Percentiles rank a stretch among this genome's conserved stretches.
phyloP scores from a whole-genome alignment of 805 yeast species.

The Zygotorulaspora sp. region DNA sequence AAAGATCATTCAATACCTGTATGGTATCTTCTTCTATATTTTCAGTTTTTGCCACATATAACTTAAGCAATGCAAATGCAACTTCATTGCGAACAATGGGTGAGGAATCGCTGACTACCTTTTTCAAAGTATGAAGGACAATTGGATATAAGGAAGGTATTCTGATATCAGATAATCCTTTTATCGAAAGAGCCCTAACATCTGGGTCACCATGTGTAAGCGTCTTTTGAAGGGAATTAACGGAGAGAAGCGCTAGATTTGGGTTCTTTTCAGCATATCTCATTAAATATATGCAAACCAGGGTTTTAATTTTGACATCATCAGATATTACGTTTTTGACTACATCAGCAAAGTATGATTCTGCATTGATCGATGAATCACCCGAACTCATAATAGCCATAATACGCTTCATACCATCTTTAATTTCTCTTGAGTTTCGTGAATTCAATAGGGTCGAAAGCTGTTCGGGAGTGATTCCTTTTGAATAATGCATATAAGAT shows the following conservation, averaged over 20 bases:
- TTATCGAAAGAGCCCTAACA: conserved; percentile 65
- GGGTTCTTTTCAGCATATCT: conserved; percentile 80
- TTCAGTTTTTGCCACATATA: conserved; percentile 40
- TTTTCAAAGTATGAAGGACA: conserved; percentile 63
- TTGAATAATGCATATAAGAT: conserved; percentile 41
- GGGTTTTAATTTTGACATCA: conserved; percentile 58
- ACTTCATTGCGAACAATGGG: conserved; percentile 76
- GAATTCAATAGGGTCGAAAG: conserved; percentile 64
- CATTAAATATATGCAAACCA: conserved; percentile 71
- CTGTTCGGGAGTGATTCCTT: conserved; percentile 56
- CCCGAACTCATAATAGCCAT: conserved; percentile 42
- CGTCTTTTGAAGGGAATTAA: conserved; percentile 86
- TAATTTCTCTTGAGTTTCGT: conserved; percentile 58
- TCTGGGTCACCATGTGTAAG: conserved; percentile 65
- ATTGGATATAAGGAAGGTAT: conserved; percentile 81
- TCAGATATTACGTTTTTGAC: conserved; percentile 78
- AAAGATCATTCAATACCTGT: conserved; percentile 46
- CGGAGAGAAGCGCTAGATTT: conserved; percentile 81
- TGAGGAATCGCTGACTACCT: conserved; percentile 64
- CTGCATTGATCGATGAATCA: conserved; percentile 37
- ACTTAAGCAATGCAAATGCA: conserved; percentile 67
- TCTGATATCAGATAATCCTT: conserved; percentile 77
- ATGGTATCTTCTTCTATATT: conserved; percentile 47
- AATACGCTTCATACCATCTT: conserved; percentile 56
- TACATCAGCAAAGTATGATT: conserved; percentile 71